These are phyloP conservation scores for Penicillium sp. DNA, from an alignment of 2,329 filamentous ascomycete species.

Conservation along the genomic window DNA sequence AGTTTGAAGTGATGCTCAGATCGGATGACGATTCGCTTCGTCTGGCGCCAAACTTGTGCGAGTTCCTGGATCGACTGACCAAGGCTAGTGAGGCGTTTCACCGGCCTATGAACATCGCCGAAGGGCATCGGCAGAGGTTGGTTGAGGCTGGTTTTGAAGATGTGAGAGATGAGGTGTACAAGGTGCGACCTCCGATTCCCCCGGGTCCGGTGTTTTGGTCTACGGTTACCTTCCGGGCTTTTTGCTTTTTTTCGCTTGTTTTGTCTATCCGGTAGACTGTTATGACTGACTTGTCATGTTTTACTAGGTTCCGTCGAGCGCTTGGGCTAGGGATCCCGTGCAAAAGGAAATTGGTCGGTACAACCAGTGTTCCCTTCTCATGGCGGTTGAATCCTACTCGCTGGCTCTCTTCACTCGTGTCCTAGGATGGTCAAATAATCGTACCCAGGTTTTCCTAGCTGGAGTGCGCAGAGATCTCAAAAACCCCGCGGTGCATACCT, in stretches of 20 bases:
- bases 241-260: background rate
- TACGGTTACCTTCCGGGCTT: background rate
- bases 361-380: slow-evolving; percentile 30
- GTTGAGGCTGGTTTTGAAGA: slow-evolving; percentile 53
- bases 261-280: background rate
- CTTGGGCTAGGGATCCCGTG: slow-evolving; percentile 48
- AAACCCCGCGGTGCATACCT: slow-evolving; percentile 38
- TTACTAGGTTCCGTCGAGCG: slow-evolving; percentile 45
- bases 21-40: slow-evolving; percentile 31
- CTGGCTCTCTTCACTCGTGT: slow-evolving; percentile 32
- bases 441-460: slow-evolving; percentile 39
- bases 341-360: slow-evolving; percentile 44
- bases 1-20: slow-evolving; percentile 29
- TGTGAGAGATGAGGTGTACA: slow-evolving; percentile 48
- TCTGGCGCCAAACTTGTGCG: slow-evolving; percentile 25
- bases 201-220: background rate
- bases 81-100: slow-evolving; percentile 33
- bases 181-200: slow-evolving; percentile 28
- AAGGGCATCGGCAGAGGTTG: slow-evolving; percentile 44
- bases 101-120: slow-evolving; percentile 34
- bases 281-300: background rate
- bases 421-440: slow-evolving; percentile 36
- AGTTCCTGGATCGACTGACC: slow-evolving; percentile 28
- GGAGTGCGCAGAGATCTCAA: slow-evolving; percentile 39
- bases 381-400: slow-evolving; percentile 33